Evolutionary conservation across 2,329 filamentous ascomycete genomes (phyloP).

Genomic region (Xylariaceae sp.): DNA sequence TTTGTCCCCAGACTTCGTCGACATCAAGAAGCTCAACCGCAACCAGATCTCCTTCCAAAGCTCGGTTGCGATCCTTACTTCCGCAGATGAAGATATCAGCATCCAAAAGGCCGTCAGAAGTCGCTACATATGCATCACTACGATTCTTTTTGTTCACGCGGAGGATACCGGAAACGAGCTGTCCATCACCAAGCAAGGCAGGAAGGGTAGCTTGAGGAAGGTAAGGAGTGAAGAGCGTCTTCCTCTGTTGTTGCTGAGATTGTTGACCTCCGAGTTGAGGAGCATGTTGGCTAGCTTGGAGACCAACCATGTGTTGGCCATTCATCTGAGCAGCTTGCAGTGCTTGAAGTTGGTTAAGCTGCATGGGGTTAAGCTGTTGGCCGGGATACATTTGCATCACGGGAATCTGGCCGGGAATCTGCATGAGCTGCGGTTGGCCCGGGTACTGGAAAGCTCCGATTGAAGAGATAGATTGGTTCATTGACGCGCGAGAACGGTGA

Average conservation of each 20-base stretch:
- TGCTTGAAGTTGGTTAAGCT: conserved; percentile 88
- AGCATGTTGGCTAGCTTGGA: conserved; percentile 75
- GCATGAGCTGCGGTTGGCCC: conserved; percentile 84
- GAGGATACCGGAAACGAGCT: conserved; percentile 94
- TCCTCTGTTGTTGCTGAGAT: conserved; percentile 87
- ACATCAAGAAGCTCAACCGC: conserved; percentile 96
- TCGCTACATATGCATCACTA: conserved; percentile 97
- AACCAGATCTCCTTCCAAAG: conserved; percentile 93
- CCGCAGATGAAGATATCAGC: conserved; percentile 99
- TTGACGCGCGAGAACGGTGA: conserved; percentile 83
- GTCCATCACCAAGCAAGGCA: conserved; percentile 86
- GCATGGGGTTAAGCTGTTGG: conserved; percentile 87
- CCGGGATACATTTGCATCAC: conserved; percentile 83
- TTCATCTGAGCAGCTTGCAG: conserved; percentile 87
- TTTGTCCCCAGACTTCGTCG: conserved; percentile 98
- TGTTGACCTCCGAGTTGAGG: conserved; percentile 69
- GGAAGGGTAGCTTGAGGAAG: conserved; percentile 93
- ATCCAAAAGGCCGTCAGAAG: conserved; percentile 83
- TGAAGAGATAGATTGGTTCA: conserved; percentile 83
- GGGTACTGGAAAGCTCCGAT: conserved; percentile 90
- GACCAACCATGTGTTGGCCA: conserved; percentile 73
- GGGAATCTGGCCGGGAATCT: conserved; percentile 82
- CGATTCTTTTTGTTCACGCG: conserved; percentile 99
- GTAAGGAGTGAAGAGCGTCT: conserved; percentile 98
- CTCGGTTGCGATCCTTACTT: conserved; percentile 97